Evolutionary conservation across 345 rosid genomes (phyloP), one percentile per base, ranked within the genome.

Genomic region (Mallotus nudiflorus): DNA sequence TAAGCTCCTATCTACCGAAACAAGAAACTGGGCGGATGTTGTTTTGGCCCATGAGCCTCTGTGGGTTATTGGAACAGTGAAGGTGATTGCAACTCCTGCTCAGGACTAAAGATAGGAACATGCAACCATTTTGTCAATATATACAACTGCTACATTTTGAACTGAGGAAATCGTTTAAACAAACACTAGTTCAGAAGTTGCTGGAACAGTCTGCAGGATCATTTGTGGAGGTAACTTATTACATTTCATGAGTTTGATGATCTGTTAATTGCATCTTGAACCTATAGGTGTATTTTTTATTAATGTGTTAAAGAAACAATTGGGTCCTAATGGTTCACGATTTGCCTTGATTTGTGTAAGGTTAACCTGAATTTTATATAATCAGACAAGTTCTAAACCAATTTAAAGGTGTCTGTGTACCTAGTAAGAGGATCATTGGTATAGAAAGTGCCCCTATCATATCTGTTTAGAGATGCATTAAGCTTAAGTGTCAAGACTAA

Each of bases 31-130:
- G 98, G 62, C 82, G 7, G 67, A 88, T 77, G 86, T 94, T 69
- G 97, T 91, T 59, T 65, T 91, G 73, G 98, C 97, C 52, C 91
- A 91, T 73, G 96, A 91, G 65, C 96, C 97, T 35, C 97, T 94
- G 62, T 94, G 97, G 97, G 97, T 96, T 58, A 94, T 91, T 75
- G 95, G 95, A 77, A 91, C 96, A 24, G 97, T 95, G 70, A 91
- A 91, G 86, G 98, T n/a, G n/a, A n/a, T 91, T 65, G 96, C 96
- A 28, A 80, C 85, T 67, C 96, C 95, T 69, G 89, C 88, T 62
- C 97, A 94, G 75, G 98, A n/a, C n/a, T n/a, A n/a, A n/a, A n/a
- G 97, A 67, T 96, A 94, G 78, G 98, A 94, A 73, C 49, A 40
- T 39, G 64, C 49, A 61, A 39, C 22, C n/a, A 25, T 6, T 45